Evolutionary conservation across 306 rosid genomes (phyloP).

Genomic region (Glycine tomentella): DNA sequence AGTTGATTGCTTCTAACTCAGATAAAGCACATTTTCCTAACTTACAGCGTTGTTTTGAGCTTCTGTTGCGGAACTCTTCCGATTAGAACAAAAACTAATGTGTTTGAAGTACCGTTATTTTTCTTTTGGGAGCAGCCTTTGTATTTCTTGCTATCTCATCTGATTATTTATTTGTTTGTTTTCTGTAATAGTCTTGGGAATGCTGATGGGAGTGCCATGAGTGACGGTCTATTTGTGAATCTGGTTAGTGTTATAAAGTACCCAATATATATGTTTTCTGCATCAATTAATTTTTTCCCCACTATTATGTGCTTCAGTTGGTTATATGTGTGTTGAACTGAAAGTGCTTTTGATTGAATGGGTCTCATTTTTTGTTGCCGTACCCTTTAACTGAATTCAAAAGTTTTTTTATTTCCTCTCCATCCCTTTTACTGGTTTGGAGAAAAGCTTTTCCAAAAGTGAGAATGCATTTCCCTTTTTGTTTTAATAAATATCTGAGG

Average conservation of each 20-base stretch:
- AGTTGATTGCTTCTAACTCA: constrained; percentile 57
- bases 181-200: constrained; percentile 58
- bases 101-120: constrained; percentile 45
- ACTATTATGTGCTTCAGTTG: constrained; percentile 29
- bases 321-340: constrained; percentile 25
- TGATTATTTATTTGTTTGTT: constrained; percentile 44
- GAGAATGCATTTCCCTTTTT: constrained; percentile 3
- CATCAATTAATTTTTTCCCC: background rate
- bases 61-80: constrained; percentile 39
- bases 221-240: constrained; percentile 54
- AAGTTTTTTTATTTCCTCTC: background rate
- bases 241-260: constrained; percentile 57
- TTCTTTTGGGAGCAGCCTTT: constrained; percentile 35
- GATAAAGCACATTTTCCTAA: constrained; percentile 53
- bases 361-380: constrained; percentile 3
- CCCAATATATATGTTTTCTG: constrained; percentile 18
- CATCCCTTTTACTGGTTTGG: background rate
- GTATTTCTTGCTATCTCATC: constrained; percentile 35
- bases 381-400: background rate
- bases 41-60: constrained; percentile 42
- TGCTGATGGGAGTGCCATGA: constrained; percentile 56
- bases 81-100: constrained; percentile 31
- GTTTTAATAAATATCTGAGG: background rate
- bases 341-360: constrained; percentile 2
- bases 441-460: constrained; percentile 19